phyloP scores from a whole-genome alignment of 768 basidiomycete genomes.

The Tulasnella sp. region DNA sequence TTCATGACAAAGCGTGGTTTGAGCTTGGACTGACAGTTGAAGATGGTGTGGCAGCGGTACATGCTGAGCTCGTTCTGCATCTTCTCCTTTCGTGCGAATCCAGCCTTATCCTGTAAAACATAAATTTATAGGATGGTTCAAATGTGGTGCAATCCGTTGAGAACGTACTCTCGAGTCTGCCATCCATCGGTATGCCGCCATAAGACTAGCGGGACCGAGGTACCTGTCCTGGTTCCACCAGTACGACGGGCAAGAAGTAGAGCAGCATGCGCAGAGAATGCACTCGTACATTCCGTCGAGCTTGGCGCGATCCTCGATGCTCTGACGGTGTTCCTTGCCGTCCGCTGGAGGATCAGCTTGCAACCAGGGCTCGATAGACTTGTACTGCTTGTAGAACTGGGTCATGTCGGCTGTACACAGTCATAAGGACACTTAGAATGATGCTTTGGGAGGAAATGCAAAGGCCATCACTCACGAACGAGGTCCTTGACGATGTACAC shows the following conservation, averaged over 20 bases:
- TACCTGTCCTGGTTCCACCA: conserved; percentile 99
- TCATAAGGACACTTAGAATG: not conserved
- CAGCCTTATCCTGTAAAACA: conserved; percentile 62
- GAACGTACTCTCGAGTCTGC: conserved; percentile 82
- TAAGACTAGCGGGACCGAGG: conserved; percentile 91
- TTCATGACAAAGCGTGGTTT: not conserved
- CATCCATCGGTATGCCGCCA: conserved; percentile 98
- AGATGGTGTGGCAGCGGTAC: conserved; percentile 98
- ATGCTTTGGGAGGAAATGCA: conserved; percentile 27
- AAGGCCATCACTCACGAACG: conserved; percentile 55
- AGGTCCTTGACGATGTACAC: conserved; percentile 99
- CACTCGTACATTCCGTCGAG: conserved; percentile 97
- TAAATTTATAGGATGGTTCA: not conserved
- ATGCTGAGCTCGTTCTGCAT: conserved; percentile 94
- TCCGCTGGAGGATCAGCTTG: conserved; percentile 90
- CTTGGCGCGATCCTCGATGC: conserved; percentile 86
- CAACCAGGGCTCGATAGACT: conserved; percentile 95
- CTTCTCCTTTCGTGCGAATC: conserved; percentile 77
- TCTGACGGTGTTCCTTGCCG: conserved; percentile 78
- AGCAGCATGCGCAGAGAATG: conserved; percentile 95
- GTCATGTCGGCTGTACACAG: conserved; percentile 57
- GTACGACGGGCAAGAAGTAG: conserved; percentile 94
- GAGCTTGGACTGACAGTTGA: conserved; percentile 63
- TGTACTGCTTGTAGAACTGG: conserved; percentile 98
- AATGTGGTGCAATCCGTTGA: not conserved